phyloP scores from a whole-genome alignment of 2,329 filamentous ascomycete species.

The Bisporella sp. region DNA sequence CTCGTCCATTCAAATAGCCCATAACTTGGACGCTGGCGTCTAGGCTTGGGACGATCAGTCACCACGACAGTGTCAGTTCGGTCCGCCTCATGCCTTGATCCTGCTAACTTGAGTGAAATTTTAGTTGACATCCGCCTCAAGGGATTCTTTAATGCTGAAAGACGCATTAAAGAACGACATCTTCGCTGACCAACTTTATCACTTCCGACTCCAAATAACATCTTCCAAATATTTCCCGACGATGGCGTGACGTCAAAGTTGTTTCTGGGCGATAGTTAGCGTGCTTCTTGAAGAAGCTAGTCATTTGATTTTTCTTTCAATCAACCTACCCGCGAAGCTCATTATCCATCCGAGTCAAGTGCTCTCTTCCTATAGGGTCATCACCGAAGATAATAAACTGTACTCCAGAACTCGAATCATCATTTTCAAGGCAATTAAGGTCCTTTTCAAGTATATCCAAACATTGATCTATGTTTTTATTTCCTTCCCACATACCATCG shows the following conservation, averaged over 20 bases:
- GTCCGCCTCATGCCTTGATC: too few relatives aligned
- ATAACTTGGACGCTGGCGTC: too few relatives aligned
- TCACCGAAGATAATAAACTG: conserved; percentile 11
- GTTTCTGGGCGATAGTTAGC: conserved; percentile 9
- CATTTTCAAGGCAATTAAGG: conserved; percentile 2
- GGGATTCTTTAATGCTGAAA: too few relatives aligned
- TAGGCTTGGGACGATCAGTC: too few relatives aligned
- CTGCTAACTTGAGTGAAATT: too few relatives aligned
- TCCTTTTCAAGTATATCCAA: conserved; percentile 3
- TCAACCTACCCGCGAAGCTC: not conserved
- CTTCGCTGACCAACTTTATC: too few relatives aligned
- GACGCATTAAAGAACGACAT: too few relatives aligned
- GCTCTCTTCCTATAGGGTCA: not conserved
- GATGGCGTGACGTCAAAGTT: conserved; percentile 25
- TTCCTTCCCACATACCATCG: conserved; percentile 8
- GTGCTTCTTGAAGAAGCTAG: not conserved
- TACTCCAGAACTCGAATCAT: conserved; percentile 2
- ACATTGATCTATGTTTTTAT: not conserved
- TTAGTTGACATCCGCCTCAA: too few relatives aligned
- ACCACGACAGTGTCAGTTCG: too few relatives aligned
- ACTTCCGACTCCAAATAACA: not conserved
- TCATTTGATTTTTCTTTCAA: not conserved
- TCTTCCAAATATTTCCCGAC: conserved; percentile 15
- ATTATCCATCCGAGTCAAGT: conserved; percentile 2
- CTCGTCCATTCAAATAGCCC: too few relatives aligned